Base-by-base conservation (phyloP, 768 basidiomycete genomes). In the Filobasidium floriforme region DNA sequence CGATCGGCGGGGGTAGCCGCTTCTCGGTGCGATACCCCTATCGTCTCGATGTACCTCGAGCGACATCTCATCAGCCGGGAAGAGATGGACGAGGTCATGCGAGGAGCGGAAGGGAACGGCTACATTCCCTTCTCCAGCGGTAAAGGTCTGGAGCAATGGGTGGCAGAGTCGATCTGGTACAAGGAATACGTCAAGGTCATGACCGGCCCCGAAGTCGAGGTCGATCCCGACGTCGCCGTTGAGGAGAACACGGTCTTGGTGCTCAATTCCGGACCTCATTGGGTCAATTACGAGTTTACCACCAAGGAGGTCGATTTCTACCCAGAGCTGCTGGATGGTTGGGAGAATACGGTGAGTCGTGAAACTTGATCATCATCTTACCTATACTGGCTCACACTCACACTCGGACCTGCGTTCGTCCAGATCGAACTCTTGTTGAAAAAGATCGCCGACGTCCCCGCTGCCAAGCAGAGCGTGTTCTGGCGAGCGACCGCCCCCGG, bases 181-280 rank as follows among this genome's bases (percentile, higher is more conserved):
- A 49, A 46, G 1, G 51, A 14, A 49, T 66, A 66, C 41, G 41
- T 41, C 7, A 26, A 61, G 26, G 49, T 29, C 14, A 32, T 66
- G 65, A 32, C 52, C 9, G 37, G 37, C 1, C 55, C 57, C 10
- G 41, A 54, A 3, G 11, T n/a, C 44, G 7, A 19, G 18, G 49
- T 32, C 10, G 65, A 43, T 19, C 41, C n/a, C 2, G 40, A 57
- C 11, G 11, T n/a, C 1, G 52, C n/a, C 1, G 40, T 66, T 1
- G 22, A 22, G 19, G 66, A 67, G 46, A 41, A 61, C 3, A 59
- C 66, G 18, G 37, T 62, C 12, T 26, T 67, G 40, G 61, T 67
- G 18, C 44, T 67, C 29, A 67, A 59, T 40, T 43, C 61, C 3
- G 66, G 66, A n/a, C 66, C 66, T 19, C 66, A 67, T 51, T 67